These are phyloP conservation scores for Talaromyces rugulosus DNA, from an alignment of 2,329 filamentous ascomycete genomes.

Conservation along the genomic window DNA sequence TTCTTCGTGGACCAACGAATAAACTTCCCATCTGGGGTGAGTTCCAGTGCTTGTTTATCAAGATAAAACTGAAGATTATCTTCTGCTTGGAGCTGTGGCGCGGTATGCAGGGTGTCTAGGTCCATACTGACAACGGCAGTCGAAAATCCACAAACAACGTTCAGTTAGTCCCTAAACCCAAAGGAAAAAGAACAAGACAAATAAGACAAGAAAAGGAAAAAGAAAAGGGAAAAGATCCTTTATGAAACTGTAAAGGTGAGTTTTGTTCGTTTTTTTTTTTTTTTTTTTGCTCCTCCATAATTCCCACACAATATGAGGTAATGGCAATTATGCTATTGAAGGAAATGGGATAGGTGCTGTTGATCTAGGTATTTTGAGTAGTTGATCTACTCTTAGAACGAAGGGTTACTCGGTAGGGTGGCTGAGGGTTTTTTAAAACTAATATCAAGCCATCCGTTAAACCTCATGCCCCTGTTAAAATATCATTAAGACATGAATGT, in stretches of 20 bases:
- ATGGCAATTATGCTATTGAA: neutral
- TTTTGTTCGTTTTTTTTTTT: too few relatives aligned
- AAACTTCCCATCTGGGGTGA: conserved; percentile 26
- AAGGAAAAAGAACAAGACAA: too few relatives aligned
- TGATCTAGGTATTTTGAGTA: neutral
- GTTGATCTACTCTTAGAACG: neutral
- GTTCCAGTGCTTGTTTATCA: conserved; percentile 17
- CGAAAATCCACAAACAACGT: neutral
- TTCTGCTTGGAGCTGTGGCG: neutral
- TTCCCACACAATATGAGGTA: neutral
- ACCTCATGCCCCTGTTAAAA: neutral
- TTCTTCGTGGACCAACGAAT: conserved; percentile 29
- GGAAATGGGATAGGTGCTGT: neutral
- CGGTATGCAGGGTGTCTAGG: neutral
- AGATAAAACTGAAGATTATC: neutral
- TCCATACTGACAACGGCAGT: neutral
- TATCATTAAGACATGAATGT: neutral
- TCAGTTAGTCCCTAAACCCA: neutral
- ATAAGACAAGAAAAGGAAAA: neutral
- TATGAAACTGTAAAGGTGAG: too few relatives aligned
- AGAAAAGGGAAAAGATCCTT: neutral
- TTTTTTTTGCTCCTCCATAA: neutral
- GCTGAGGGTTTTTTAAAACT: neutral
- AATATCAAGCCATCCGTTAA: neutral
- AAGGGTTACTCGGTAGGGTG: neutral